Evolutionary conservation across 441 rosid genomes (phyloP).

Genomic region (Erysimum cheiri): DNA sequence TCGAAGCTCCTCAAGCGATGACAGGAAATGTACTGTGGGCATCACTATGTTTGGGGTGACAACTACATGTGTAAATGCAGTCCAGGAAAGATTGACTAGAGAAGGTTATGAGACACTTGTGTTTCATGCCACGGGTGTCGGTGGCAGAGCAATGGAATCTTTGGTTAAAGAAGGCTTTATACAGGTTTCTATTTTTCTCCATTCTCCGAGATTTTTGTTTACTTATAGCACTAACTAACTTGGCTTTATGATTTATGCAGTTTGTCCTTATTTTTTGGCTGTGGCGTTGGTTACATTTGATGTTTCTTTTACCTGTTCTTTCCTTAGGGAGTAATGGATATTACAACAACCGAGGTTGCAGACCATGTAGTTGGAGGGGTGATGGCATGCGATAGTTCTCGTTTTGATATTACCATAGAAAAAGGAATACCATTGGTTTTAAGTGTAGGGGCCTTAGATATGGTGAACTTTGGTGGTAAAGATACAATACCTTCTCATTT

Average conservation of each 20-base stretch:
- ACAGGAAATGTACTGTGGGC: slow-evolving; percentile 65
- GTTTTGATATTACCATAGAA: slow-evolving; percentile 77
- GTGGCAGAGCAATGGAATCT: slow-evolving; percentile 95
- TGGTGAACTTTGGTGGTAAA: slow-evolving; percentile 89
- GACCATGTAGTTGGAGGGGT: slow-evolving; percentile 91
- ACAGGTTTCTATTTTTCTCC: slow-evolving; percentile 54
- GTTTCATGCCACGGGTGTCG: slow-evolving; percentile 95
- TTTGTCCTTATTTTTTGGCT: background rate
- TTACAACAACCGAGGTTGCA: slow-evolving; percentile 95
- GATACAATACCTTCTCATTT: slow-evolving; percentile 76
- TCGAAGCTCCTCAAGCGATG: slow-evolving; percentile 17
- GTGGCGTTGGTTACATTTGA: slow-evolving; percentile 2
- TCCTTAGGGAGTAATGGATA: slow-evolving; percentile 78
- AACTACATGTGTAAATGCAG: slow-evolving; percentile 80
- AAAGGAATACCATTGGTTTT: slow-evolving; percentile 84
- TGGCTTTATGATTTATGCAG: slow-evolving; percentile 22
- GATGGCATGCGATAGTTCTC: slow-evolving; percentile 91
- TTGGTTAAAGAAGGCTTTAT: slow-evolving; percentile 80
- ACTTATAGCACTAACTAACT: background rate
- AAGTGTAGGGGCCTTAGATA: slow-evolving; percentile 93
- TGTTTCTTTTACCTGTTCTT: slow-evolving; percentile 15
- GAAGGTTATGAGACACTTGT: slow-evolving; percentile 82
- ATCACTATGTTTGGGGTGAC: slow-evolving; percentile 96
- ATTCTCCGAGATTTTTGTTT: background rate
- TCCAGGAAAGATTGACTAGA: slow-evolving; percentile 62